A percentile compares a stretch with the other conserved stretches of the same genome.
Evolutionary conservation across 345 rosid genomes (phyloP).

Genomic region (Eucalyptus guilfoylei): DNA sequence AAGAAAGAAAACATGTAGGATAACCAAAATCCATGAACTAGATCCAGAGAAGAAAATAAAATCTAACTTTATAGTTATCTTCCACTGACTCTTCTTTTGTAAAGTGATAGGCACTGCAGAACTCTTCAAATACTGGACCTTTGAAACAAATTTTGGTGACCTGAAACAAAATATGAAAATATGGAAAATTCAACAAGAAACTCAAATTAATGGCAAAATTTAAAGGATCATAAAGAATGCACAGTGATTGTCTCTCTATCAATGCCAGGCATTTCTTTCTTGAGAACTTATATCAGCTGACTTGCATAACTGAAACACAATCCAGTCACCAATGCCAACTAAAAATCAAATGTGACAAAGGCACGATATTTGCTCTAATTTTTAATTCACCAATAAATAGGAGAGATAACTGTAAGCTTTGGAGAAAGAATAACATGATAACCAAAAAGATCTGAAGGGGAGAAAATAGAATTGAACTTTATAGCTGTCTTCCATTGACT

Average conservation of each 20-base stretch:
- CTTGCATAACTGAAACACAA: neutral
- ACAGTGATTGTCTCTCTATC: neutral
- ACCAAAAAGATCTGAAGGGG: neutral
- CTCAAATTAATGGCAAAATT: neutral
- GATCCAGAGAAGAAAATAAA: neutral
- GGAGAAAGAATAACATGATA: neutral
- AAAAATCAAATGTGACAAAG: neutral
- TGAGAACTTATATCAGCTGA: neutral
- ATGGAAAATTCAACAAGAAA: neutral
- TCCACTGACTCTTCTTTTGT: constrained; percentile 17
- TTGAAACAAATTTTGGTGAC: constrained; percentile 25
- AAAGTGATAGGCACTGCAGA: constrained; percentile 13
- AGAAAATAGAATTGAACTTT: neutral
- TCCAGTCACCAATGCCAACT: neutral
- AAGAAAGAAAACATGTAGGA: neutral
- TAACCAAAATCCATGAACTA: neutral
- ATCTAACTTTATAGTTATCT: constrained; percentile 20
- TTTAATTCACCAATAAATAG: neutral
- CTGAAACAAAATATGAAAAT: constrained; percentile 14
- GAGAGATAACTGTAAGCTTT: neutral
- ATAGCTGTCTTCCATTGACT: neutral
- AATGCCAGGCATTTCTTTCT: neutral
- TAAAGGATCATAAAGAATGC: neutral
- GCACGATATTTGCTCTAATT: neutral
- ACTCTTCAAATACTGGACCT: constrained; percentile 12